Base-by-base conservation (phyloP, 176 grass and related monocot species). In the Bonia amplexicaulis region DNA sequence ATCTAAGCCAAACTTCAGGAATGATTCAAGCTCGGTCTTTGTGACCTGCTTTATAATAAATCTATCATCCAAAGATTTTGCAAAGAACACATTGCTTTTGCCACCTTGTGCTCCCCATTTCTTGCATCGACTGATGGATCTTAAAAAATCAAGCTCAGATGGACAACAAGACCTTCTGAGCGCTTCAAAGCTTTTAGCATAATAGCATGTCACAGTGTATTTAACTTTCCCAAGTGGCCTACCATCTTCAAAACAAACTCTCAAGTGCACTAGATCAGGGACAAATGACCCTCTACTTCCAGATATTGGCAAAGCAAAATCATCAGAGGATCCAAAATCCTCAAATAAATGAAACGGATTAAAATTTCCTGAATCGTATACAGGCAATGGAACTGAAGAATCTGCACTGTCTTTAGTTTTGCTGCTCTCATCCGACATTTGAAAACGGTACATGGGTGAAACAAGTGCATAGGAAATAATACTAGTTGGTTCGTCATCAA, bases 31-130 rank as follows among this genome's bases (percentile, higher is more conserved):
- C 84, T 99, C 96, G 66, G 93, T 99, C 71, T 99, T 99, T 26
- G 96, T 99, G 41, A 99, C 96, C 81, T 98, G 96, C 87, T 98
- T 98, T 90, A 98, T 95, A 74, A 98, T 92, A 85, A 98, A 98
- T 71, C 96, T 99, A 86, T 99, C 96, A 86, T 99, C 93, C 83
- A 96, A 74, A 79, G 96, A 99, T 90, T 99, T 99, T 3, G 96
- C 93, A 82, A 99, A 99, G 66, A 96, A 99, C 44, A 96, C 96
- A 86, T 99, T 99, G 69, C 93, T 99, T 84, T 99, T 99, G 35
- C 96, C 96, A 59, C 96, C 96, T 71, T 99, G 96, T 75, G 96
- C 93, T 61, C 91, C 93, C 93, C 93, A 99, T 88, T 96, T 96
- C 85, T 96, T 96, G 72, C 93, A 96, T 54, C 96, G 90, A 78